Evolutionary conservation across 75 land plant species (phyloP), one percentile per base, ranked within the genome.

Genomic region (Pseudotsuga menziesii): DNA sequence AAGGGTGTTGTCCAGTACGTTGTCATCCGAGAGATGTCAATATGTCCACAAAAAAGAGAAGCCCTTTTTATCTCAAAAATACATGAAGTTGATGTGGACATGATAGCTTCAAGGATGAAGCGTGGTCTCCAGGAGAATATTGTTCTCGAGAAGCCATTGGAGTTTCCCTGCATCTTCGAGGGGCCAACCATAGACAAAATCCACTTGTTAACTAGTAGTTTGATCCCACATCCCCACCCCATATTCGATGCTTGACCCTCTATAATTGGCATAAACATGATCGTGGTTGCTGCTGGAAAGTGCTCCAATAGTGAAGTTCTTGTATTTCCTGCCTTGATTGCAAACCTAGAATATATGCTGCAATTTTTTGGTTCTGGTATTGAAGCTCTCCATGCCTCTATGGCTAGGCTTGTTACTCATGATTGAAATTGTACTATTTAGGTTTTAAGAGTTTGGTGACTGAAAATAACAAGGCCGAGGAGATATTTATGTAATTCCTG

Each of bases 201-300:
- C 91, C 4, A 81, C 54, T 69, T 88, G 93, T 22, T 88, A 70
- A 13, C 95, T 93, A 2, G 91, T 93, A 9, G 39, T 52, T 61
- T 85, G 85, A 62, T 95, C 98, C 95, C 95, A 95, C 20, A 90
- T 86, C 1, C 96, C 98, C 56, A 95, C 73, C 0, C 98, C 93
- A 48, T 89, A 89, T 78, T 92, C 97, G 55, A 87, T 83, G 72
- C 85, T 88, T 29, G 92, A 69, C 12, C 96, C 95, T 75, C 84
- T 85, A 71, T 95, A 94, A 58, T 92, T 91, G n/a, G 93, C 85
- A 58, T 88, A 91, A 32, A 95, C 78, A 72, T 83, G 81, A 52
- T 41, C 67, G 71, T 85, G 5, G 77, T 82, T 83, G 22, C 26
- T 9, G 76, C 82, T 86, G 52, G 81, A 73, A 66, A 92, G 76